Evolutionary conservation across 176 grass and related monocot genomes (phyloP).

Genomic region (Bonia amplexicaulis): DNA sequence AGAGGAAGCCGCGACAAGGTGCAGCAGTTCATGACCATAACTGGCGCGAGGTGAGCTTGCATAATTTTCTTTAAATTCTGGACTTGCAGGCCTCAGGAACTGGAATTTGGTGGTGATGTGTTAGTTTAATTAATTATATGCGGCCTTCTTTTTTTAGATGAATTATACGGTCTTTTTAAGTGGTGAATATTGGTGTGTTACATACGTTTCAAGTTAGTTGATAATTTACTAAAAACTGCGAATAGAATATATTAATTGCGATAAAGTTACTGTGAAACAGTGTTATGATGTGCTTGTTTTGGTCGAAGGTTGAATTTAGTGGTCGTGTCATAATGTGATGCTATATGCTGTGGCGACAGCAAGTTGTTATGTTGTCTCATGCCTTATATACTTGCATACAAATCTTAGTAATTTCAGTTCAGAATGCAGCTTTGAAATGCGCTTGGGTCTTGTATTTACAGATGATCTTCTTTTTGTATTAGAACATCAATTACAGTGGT

Average conservation of each 20-base stretch:
- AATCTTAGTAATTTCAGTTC: neutral
- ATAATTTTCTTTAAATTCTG: neutral
- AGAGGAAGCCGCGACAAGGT: conserved; percentile 97
- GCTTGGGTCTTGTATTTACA: neutral
- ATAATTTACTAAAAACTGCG: neutral
- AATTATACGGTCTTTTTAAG: neutral
- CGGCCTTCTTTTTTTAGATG: neutral
- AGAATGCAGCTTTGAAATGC: neutral
- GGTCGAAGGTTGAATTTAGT: conserved; percentile 6
- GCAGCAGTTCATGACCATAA: conserved; percentile 98
- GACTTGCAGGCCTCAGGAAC: neutral
- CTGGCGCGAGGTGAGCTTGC: conserved; percentile 61
- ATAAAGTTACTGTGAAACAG: neutral
- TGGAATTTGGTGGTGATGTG: conserved; percentile 4
- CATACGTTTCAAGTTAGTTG: neutral
- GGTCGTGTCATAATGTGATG: neutral
- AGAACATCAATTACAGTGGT: neutral
- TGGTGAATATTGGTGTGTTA: neutral
- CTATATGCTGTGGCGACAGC: neutral
- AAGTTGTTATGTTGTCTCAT: neutral
- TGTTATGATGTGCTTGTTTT: neutral
- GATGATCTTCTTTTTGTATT: neutral
- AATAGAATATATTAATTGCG: neutral
- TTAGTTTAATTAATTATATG: neutral
- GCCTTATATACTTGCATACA: neutral